Conservation (phyloP, 2,329 filamentous ascomycete genomes). For the Claviceps africana region DNA sequence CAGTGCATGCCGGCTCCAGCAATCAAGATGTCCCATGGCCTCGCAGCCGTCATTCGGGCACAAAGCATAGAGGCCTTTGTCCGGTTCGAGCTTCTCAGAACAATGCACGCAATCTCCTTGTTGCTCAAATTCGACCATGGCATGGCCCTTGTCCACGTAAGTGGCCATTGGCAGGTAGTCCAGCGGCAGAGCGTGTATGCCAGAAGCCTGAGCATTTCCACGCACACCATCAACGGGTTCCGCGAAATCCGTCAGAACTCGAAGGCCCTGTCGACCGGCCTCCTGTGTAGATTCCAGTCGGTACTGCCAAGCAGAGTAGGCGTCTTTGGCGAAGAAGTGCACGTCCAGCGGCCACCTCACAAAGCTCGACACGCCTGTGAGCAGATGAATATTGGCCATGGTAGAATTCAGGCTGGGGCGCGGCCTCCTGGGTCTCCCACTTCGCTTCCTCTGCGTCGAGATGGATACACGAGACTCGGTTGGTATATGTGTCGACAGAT, state of each 20-base stretch:
- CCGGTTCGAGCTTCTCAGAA: slow-evolving; percentile 27
- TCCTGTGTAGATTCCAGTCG: slow-evolving; percentile 38
- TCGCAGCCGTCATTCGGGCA: slow-evolving; percentile 41
- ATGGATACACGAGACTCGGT: slow-evolving; percentile 43
- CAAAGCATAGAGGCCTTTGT: slow-evolving; percentile 39
- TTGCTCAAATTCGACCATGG: slow-evolving; percentile 40
- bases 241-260: slow-evolving; percentile 43
- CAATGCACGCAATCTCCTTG: slow-evolving; percentile 44
- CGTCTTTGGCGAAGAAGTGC: slow-evolving; percentile 62
- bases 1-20: slow-evolving; percentile 42
- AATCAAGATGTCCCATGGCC: slow-evolving; percentile 44
- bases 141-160: slow-evolving; percentile 41
- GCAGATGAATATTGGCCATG: slow-evolving; percentile 65
- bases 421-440: slow-evolving; percentile 42
- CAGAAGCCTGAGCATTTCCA: slow-evolving; percentile 18
- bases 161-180: slow-evolving; percentile 39
- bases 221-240: slow-evolving; percentile 9
- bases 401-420: slow-evolving; percentile 49
- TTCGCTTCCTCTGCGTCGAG: slow-evolving; percentile 35
- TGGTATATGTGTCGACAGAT: slow-evolving; percentile 66
- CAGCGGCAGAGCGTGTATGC: slow-evolving; percentile 40
- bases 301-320: slow-evolving; percentile 52
- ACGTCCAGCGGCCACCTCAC: slow-evolving; percentile 67
- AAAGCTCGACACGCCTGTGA: slow-evolving; percentile 71
- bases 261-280: slow-evolving; percentile 32